phyloP scores from a whole-genome alignment of 2,329 filamentous ascomycete species.

The Ustulina deusta region DNA sequence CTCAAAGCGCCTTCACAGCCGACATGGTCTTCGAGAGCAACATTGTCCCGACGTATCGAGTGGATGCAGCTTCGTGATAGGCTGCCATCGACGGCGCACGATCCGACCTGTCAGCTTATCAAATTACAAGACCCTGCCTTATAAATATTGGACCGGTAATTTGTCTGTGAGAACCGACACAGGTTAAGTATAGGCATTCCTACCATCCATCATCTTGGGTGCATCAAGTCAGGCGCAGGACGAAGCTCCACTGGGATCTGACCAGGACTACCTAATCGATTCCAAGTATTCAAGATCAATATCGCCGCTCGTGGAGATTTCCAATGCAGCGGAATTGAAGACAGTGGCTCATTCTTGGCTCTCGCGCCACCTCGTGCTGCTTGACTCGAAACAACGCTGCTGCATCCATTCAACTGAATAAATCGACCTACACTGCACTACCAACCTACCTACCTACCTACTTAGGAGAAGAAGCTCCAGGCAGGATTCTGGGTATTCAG shows the following conservation, averaged over 20 bases:
- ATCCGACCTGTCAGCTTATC: slow-evolving; percentile 6
- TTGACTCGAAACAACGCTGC: slow-evolving; percentile 14
- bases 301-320: slow-evolving; percentile 18
- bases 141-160: background rate
- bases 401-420: background rate
- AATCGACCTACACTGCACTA: background rate
- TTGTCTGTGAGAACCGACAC: too few species aligned
- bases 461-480: background rate
- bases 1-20: background rate
- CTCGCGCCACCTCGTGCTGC: background rate
- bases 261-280: slow-evolving; percentile 5
- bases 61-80: background rate
- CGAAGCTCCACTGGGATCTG: background rate
- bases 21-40: background rate
- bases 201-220: background rate
- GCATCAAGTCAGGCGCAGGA: slow-evolving; percentile 9
- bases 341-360: background rate
- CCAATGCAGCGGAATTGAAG: slow-evolving; percentile 14
- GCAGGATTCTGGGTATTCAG: background rate
- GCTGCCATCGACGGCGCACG: background rate
- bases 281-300: slow-evolving; percentile 15
- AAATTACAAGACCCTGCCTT: background rate
- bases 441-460: background rate
- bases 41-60: background rate
- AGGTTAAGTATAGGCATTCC: background rate